These are phyloP conservation scores for Solanum okadae DNA, from an alignment of 257 asterid species.

Conservation along the genomic window DNA sequence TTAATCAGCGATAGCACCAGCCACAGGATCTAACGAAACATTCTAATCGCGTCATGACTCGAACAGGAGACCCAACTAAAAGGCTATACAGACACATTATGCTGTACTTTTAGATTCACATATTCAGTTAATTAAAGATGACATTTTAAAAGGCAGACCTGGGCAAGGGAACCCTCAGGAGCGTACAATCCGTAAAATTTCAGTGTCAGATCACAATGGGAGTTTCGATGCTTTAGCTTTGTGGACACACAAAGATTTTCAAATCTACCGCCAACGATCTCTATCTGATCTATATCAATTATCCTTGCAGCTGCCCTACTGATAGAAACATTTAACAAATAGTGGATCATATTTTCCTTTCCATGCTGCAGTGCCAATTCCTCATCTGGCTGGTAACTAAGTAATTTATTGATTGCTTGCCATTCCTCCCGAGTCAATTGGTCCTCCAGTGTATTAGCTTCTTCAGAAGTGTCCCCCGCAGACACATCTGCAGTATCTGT, in stretches of 20 bases:
- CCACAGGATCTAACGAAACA: not conserved
- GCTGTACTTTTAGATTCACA: not conserved
- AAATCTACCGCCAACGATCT: slow-evolving; percentile 92
- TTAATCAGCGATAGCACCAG: not conserved
- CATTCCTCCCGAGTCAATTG: slow-evolving; percentile 90
- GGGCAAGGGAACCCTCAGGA: slow-evolving; percentile 98
- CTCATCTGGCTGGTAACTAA: slow-evolving; percentile 91
- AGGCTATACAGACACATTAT: not conserved
- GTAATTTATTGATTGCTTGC: slow-evolving; percentile 90
- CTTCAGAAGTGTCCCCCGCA: slow-evolving; percentile 40
- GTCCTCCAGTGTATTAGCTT: slow-evolving; percentile 59
- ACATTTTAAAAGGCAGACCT: slow-evolving; percentile 38
- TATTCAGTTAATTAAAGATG: not conserved
- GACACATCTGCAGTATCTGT: slow-evolving; percentile 53
- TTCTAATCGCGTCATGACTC: not conserved
- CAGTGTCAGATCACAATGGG: slow-evolving; percentile 74
- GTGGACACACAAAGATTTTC: slow-evolving; percentile 82
- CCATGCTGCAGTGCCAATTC: slow-evolving; percentile 52
- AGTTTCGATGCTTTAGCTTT: slow-evolving; percentile 72
- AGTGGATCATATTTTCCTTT: slow-evolving; percentile 78
- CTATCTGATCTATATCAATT: slow-evolving; percentile 53
- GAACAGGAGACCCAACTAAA: not conserved
- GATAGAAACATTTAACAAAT: slow-evolving; percentile 71
- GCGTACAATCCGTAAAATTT: slow-evolving; percentile 86
- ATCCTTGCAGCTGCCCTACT: slow-evolving; percentile 87